Evolutionary conservation across 805 yeast species (phyloP).

Genomic region (Teunomyces tritomae): DNA sequence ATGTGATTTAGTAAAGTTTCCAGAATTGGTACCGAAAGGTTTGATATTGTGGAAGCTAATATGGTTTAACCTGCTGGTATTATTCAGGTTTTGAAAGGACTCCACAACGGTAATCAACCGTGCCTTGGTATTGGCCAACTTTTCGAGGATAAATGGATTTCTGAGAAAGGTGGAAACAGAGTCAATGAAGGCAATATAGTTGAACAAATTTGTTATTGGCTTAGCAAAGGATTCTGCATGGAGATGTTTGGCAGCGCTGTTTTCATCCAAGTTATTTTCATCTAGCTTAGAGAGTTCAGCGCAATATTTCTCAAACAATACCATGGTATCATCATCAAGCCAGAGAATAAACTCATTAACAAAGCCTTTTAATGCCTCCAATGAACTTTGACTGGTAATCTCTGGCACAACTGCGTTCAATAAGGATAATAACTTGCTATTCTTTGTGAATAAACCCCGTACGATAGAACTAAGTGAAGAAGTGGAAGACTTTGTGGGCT

Average conservation of each 20-base stretch:
- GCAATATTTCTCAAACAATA: slow-evolving; percentile 33
- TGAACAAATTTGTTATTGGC: slow-evolving; percentile 31
- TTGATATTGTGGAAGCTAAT: slow-evolving; percentile 36
- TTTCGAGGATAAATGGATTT: slow-evolving; percentile 40
- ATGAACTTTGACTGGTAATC: slow-evolving; percentile 13
- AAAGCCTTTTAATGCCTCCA: slow-evolving; percentile 31
- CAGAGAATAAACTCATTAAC: slow-evolving; percentile 39
- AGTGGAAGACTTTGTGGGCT: slow-evolving; percentile 25
- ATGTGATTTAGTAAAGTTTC: slow-evolving; percentile 6
- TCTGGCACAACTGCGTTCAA: slow-evolving; percentile 13
- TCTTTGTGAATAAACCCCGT: slow-evolving; percentile 41
- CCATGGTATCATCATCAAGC: slow-evolving; percentile 34
- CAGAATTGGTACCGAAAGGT: slow-evolving; percentile 18
- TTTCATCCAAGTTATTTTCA: slow-evolving; percentile 1
- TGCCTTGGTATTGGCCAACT: slow-evolving; percentile 15
- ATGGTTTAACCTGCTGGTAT: slow-evolving; percentile 23
- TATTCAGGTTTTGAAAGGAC: slow-evolving; percentile 11
- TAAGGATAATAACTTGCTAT: slow-evolving; percentile 24
- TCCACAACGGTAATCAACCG: slow-evolving; percentile 17
- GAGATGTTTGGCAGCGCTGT: slow-evolving; percentile 8
- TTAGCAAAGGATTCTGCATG: slow-evolving; percentile 20
- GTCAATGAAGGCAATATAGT: slow-evolving; percentile 29
- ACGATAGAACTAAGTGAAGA: slow-evolving; percentile 30
- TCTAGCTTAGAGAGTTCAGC: slow-evolving; percentile 14
- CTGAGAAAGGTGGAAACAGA: slow-evolving; percentile 21